Base-by-base conservation (phyloP, 805 yeast genomes). In the Saccharomyces paradoxus region DNA sequence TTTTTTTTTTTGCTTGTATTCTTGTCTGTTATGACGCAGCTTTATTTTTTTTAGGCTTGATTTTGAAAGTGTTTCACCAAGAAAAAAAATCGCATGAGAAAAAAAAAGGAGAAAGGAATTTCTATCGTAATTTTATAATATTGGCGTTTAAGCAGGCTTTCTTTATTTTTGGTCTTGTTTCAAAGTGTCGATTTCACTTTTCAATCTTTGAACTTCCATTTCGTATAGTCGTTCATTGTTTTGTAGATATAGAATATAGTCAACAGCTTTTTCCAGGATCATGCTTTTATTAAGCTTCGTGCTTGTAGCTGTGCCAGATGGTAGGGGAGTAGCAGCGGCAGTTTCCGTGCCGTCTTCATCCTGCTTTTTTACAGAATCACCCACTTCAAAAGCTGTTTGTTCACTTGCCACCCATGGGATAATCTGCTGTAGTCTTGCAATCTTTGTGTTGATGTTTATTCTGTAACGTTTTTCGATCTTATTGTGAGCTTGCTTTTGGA, bases 401-500 rank as follows among this genome's bases (percentile, higher is more conserved):
- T 82, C 86, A 53, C 74, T 68, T 6, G 83, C 78, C 53, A 83
- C 80, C 81, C 84, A 80, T 12, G 90, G 90, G 41, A 84, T 83
- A 24, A 84, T 74, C 60, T 77, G 78, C 63, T 83, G 87, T 54
- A 84, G 69, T 27, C 81, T 82, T 6, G 86, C 86, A 54, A 84
- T 84, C 66, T 84, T 84, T 22, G 86, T 80, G 65, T 84, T 84
- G 67, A 84, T 83, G 65, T 84, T 84, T 57, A 83, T 83, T 65
- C 89, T 73, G 67, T 84, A 84, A 57, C 83, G 78, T 63, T 84
- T 82, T 63, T 84, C 89, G 57, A 84, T 82, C 68, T 81, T 81
- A 71, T 84, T 84, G 65, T 84, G 90, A 0, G 87, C 87, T 63
- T 81, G 81, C 60, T 84, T 82, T 69, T 84, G 89, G 59, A 77